Evolutionary conservation across 306 rosid genomes (phyloP).

Genomic region (Luffa acutangula): DNA sequence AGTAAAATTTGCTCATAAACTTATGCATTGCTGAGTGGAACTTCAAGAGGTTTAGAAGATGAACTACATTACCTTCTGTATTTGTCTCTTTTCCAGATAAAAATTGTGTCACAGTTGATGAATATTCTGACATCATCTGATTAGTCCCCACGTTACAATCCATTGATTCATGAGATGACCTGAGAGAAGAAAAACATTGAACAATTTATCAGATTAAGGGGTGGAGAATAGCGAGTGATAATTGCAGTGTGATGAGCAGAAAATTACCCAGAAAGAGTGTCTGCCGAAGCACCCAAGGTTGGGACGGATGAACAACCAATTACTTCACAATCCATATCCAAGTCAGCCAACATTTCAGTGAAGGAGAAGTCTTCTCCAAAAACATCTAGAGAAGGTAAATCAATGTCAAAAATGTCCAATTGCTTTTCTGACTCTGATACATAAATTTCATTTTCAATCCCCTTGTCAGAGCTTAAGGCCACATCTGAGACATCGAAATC

Average conservation of each 20-base stretch:
- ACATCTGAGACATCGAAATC: conserved; percentile 50
- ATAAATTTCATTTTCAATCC: conserved; percentile 24
- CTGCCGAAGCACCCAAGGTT: conserved; percentile 20
- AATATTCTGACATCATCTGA: conserved; percentile 40
- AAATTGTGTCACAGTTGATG: conserved; percentile 43
- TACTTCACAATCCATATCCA: conserved; percentile 45
- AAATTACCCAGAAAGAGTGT: conserved; percentile 51
- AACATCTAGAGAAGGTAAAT: conserved; percentile 43
- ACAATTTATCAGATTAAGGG: neutral
- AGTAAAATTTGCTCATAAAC: neutral
- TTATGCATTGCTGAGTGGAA: neutral
- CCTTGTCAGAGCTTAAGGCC: conserved; percentile 19
- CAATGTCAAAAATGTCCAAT: conserved; percentile 38
- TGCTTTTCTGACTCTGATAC: conserved; percentile 44
- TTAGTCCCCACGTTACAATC: conserved; percentile 19
- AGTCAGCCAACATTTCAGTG: conserved; percentile 49
- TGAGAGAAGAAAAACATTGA: conserved; percentile 17
- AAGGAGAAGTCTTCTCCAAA: conserved; percentile 57
- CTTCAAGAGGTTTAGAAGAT: neutral
- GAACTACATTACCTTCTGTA: conserved; percentile 26
- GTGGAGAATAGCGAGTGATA: neutral
- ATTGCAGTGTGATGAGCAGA: conserved; percentile 8
- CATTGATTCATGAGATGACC: conserved; percentile 34
- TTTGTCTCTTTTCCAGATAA: conserved; percentile 37
- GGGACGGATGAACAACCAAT: conserved; percentile 37